Conservation (phyloP, 176 grass and related monocot species). For the Ensete ventricosum region DNA sequence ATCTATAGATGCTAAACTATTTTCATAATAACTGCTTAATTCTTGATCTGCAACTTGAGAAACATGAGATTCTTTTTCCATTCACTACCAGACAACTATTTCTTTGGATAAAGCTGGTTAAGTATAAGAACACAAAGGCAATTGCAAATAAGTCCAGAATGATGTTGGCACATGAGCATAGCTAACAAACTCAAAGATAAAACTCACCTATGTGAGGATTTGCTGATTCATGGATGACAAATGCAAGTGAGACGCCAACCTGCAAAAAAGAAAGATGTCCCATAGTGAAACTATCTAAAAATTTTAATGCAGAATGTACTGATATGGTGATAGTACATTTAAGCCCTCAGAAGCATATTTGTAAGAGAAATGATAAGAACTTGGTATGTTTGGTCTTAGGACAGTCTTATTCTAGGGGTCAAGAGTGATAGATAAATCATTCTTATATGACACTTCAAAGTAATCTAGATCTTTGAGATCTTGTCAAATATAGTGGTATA, state of each 20-base stretch:
- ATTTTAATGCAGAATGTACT: not conserved
- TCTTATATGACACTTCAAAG: too few relatives aligned
- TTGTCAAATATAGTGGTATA: too few relatives aligned
- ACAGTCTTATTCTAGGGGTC: not conserved
- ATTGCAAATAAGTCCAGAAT: not conserved
- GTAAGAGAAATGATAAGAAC: not conserved
- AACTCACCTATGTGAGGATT: conserved; percentile 90
- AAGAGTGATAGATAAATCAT: not conserved
- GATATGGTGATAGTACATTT: not conserved
- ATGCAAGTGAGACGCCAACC: conserved; percentile 88
- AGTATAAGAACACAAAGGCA: too few relatives aligned
- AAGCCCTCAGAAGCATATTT: not conserved
- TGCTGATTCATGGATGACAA: conserved; percentile 92
- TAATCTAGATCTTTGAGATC: too few relatives aligned
- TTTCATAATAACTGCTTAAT: not conserved
- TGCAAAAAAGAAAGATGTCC: conserved; percentile 21
- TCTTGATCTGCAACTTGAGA: not conserved
- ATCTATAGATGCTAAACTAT: not conserved
- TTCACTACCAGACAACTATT: too few relatives aligned
- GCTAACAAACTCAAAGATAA: not conserved
- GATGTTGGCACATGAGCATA: not conserved
- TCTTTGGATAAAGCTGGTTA: too few relatives aligned
- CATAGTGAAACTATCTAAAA: not conserved
- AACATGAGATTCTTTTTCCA: not conserved
- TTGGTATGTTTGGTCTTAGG: not conserved